Evolutionary conservation across 1,284 basidiomycete genomes (phyloP), one percentile per base, ranked within the genome.

Genomic region (Leccinum angustisporum): DNA sequence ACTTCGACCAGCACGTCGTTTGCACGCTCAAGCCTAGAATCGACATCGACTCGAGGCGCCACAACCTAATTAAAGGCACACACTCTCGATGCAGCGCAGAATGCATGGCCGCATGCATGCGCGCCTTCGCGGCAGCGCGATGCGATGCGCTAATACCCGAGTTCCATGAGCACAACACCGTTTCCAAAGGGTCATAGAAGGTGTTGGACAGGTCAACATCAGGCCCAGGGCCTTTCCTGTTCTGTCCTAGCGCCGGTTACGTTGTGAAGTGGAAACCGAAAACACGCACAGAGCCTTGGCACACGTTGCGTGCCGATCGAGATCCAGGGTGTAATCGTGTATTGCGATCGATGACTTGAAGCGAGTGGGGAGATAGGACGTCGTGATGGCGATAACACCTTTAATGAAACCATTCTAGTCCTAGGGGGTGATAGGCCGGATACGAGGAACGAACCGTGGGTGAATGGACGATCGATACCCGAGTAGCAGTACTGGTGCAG

Each of bases 301-400:
- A 21, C 46, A 46, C 18, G 18, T 21, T 48, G 46, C 46, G 46
- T 48, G 21, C 21, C 21, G 21, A 48, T 48, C 46, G 46, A 13
- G 13, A 48, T 48, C 11, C 6, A 8, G 46, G 46, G 46, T 48
- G 38, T 16, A 38, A 38, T 16, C 16, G 18, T 18, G 43, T 21
- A 21, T 48, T 48, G 46, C 11, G 18, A 48, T 48, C 11, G 46
- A 48, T 48, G 46, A 13, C 43, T 38, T 64, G 61, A 73, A 48
- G 46, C 21, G 21, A 21, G 46, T 13, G 46, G 21, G 38, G 46
- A 46, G 46, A 48, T 48, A 48, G 11, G 11, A 48, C 46, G 46
- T 48, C 21, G 46, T 21, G 21, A 48, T 21, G 21, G 46, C 21
- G 46, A 48, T 46, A 48, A 48, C 21, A n/a, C 11, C 18, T 46